Evolutionary conservation across 805 yeast genomes (phyloP).

Genomic region (Candida railenensis): DNA sequence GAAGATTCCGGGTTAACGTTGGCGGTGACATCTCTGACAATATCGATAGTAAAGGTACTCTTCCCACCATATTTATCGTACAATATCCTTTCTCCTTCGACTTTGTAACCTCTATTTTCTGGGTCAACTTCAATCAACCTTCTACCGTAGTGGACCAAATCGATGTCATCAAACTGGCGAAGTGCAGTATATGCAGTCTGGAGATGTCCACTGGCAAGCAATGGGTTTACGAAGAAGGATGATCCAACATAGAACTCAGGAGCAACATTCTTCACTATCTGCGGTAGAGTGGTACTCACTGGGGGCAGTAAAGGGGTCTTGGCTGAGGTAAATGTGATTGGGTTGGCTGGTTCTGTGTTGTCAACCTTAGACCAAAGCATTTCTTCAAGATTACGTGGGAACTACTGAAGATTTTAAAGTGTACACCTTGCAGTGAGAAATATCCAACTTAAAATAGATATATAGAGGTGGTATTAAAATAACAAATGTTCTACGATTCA

Average conservation of each 20-base stretch:
- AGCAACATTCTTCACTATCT: constrained; percentile 34
- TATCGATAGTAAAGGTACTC: constrained; percentile 51
- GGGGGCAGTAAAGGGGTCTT: background rate
- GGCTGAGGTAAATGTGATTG: constrained; percentile 16
- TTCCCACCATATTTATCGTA: constrained; percentile 42
- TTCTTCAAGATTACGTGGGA: too few relatives aligned
- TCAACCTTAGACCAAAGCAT: constrained; percentile 25
- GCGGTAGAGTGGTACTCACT: constrained; percentile 17
- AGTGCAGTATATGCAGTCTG: constrained; percentile 51
- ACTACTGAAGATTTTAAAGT: too few relatives aligned
- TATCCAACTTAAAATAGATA: too few relatives aligned
- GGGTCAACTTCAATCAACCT: constrained; percentile 29
- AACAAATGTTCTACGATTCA: too few relatives aligned
- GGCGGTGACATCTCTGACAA: constrained; percentile 31
- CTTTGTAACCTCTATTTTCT: constrained; percentile 23
- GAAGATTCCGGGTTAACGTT: constrained; percentile 1
- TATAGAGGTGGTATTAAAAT: too few relatives aligned
- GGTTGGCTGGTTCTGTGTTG: constrained; percentile 21
- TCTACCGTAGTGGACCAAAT: constrained; percentile 47
- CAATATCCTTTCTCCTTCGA: constrained; percentile 26
- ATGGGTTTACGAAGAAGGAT: constrained; percentile 44
- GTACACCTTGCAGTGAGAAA: too few relatives aligned
- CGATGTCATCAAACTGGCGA: constrained; percentile 40
- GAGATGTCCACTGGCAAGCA: constrained; percentile 45
- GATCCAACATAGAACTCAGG: constrained; percentile 42